Base-by-base conservation (phyloP, 345 rosid genomes). In the Aquilaria sinensis region DNA sequence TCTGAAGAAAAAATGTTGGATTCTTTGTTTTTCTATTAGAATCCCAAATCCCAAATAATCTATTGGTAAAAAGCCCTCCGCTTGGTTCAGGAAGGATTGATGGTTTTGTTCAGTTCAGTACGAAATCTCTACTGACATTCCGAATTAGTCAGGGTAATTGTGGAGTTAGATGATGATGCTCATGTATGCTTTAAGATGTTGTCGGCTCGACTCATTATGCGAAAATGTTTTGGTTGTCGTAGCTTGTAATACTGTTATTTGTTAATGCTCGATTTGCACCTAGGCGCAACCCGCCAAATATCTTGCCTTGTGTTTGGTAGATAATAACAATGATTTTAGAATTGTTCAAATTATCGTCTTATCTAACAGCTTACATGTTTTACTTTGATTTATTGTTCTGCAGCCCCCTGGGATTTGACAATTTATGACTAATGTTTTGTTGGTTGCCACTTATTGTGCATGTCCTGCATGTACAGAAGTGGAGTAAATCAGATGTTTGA, bases 201-300 rank as follows among this genome's bases (percentile, higher is more conserved):
- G 31, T 12, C 47, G 23, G 4, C 31, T 46, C 61, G 37, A 37
- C n/a, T n/a, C 37, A 41, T 58, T 56, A 10, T 33, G 60, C 29
- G 12, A 3, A 7, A 12, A 34, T 41, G 45, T 43, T 11, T 59
- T 48, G 9, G 47, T 33, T 59, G 52, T 33, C 56, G 48, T 49
- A 51, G 12, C 49, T 12, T 30, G 16, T 37, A 37, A 12, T 30
- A 1, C 45, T 16, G 66, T 51, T 51, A 51, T 61, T 61, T 61
- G 57, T 51, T 51, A 3, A 29, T 52, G 58, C 23, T 56, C 15
- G 12, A 31, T 52, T 50, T 62, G 50, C 57, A 12, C 52, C 58
- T 52, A 51, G 52, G 45, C 34, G 31, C 49, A 51, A 34, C 47
- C 7, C 34, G 10, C 32, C 10, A 62, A 16, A 15, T 51, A 13